Evolutionary conservation across 2,329 filamentous ascomycete genomes (phyloP).

Genomic region (Coniochaeta sp.): DNA sequence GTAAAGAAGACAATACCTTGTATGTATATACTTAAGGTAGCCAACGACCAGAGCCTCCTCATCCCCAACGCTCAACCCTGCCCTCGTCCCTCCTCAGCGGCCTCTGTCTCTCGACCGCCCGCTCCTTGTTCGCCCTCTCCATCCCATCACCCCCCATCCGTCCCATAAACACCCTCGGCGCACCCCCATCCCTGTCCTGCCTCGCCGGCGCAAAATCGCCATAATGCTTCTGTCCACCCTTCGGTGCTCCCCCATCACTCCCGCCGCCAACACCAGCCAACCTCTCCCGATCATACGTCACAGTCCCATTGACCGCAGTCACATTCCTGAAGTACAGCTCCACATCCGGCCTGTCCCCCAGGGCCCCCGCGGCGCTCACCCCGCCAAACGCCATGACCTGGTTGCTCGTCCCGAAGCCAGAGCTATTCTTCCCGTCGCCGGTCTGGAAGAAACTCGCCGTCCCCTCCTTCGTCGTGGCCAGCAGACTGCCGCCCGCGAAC

Average conservation of each 20-base stretch:
- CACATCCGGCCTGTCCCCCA: constrained; percentile 16
- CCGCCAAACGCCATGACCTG: constrained; percentile 51
- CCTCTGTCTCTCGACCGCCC: background rate
- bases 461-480: constrained; percentile 49
- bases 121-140: background rate
- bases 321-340: constrained; percentile 53
- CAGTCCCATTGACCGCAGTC: constrained; percentile 42
- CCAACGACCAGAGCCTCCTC: background rate
- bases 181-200: constrained; percentile 6
- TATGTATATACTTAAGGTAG: background rate
- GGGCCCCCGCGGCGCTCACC: constrained; percentile 15
- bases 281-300: constrained; percentile 39
- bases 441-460: constrained; percentile 45
- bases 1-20: too few relatives aligned
- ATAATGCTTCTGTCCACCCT: background rate
- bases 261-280: constrained; percentile 16
- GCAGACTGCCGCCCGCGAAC: constrained; percentile 23
- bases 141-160: constrained; percentile 5
- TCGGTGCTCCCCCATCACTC: background rate
- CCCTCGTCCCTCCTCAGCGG: background rate
- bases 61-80: background rate
- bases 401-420: constrained; percentile 45
- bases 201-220: constrained; percentile 8
- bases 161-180: constrained; percentile 13
- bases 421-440: constrained; percentile 35